phyloP scores from a whole-genome alignment of 2,329 filamentous ascomycete species.

The Nemania abortiva region DNA sequence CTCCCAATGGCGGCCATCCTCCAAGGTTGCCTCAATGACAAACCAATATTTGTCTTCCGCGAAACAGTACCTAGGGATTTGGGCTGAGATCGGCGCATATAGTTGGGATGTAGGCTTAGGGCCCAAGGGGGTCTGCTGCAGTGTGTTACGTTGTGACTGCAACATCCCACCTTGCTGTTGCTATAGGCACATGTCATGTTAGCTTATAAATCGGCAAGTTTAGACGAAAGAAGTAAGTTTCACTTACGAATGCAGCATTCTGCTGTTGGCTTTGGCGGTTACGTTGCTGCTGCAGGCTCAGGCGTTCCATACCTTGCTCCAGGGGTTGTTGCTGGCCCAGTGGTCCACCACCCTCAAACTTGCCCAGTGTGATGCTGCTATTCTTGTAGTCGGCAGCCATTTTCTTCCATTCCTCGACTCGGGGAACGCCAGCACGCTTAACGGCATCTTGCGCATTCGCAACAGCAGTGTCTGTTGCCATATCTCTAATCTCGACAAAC shows the following conservation, averaged over 20 bases:
- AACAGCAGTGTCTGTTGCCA: conserved; percentile 86
- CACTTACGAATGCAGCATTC: conserved; percentile 45
- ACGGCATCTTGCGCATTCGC: conserved; percentile 87
- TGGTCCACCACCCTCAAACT: conserved; percentile 74
- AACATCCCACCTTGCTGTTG: conserved; percentile 53
- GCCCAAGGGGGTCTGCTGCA: conserved; percentile 55
- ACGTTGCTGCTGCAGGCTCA: conserved; percentile 75
- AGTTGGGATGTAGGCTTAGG: conserved; percentile 65
- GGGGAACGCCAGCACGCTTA: conserved; percentile 87
- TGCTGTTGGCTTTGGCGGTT: conserved; percentile 63
- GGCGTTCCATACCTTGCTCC: conserved; percentile 78
- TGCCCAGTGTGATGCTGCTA: conserved; percentile 95
- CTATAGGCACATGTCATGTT: conserved; percentile 31
- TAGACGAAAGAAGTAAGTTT: background rate
- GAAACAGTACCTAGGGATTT: conserved; percentile 93
- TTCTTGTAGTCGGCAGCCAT: conserved; percentile 99
- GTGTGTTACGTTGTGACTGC: conserved; percentile 56
- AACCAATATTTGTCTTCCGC: conserved; percentile 99
- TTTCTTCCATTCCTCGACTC: conserved; percentile 99
- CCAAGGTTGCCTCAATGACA: conserved; percentile 89
- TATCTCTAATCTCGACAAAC: conserved; percentile 96
- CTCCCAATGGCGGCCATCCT: conserved; percentile 93
- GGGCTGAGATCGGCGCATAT: conserved; percentile 82
- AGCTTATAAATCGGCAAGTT: conserved; percentile 27
- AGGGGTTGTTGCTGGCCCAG: conserved; percentile 61